phyloP scores from a whole-genome alignment of 345 rosid species.

The Psidium friedrichsthalianum region DNA sequence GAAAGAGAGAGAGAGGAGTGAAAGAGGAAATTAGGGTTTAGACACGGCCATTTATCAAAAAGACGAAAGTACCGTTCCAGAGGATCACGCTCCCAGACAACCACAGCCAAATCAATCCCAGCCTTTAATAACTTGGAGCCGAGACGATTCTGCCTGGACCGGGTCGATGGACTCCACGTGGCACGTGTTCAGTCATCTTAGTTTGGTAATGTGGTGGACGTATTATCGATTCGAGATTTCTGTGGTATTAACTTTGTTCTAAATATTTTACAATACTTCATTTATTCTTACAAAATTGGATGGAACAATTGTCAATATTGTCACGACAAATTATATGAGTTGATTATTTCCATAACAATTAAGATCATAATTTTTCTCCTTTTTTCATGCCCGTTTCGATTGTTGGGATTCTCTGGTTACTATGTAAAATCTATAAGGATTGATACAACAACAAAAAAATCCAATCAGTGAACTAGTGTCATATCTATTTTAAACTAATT shows the following conservation, averaged over 20 bases:
- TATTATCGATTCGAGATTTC: not conserved
- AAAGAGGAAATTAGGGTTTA: not conserved
- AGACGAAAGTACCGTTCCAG: not conserved
- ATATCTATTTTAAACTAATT: no score
- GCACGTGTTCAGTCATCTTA: no score
- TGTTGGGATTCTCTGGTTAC: not conserved
- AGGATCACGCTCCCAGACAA: not conserved
- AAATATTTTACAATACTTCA: not conserved
- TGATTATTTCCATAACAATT: not conserved
- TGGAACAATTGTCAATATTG: not conserved
- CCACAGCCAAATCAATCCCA: not conserved
- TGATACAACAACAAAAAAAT: no score
- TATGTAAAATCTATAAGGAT: not conserved
- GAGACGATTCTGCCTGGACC: not conserved
- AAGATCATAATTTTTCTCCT: not conserved
- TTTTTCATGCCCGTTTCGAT: not conserved
- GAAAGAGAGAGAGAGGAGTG: rapidly evolving
- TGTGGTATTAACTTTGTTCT: not conserved
- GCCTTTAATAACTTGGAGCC: not conserved
- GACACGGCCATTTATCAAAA: not conserved
- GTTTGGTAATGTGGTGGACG: no score
- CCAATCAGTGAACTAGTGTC: no score
- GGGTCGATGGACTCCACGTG: no score
- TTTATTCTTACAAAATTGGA: not conserved
- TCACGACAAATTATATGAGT: not conserved